Conservation (phyloP, 163 green algal species). For the Prototheca stagnorum region DNA sequence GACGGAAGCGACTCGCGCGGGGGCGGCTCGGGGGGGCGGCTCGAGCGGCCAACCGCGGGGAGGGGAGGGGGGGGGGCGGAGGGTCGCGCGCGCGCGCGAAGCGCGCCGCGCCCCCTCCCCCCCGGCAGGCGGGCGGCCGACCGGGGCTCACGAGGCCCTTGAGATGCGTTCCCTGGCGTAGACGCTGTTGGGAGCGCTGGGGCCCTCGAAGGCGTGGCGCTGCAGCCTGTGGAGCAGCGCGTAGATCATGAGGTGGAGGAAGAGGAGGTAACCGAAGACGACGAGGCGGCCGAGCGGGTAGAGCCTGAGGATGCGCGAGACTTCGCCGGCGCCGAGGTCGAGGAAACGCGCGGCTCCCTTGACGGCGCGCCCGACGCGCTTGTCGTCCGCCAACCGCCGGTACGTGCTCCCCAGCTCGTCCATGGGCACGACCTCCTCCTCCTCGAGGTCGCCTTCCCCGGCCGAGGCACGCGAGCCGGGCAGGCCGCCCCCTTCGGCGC, state of each 20-base stretch:
- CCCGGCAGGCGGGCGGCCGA: too few relatives aligned
- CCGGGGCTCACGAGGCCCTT: too few relatives aligned
- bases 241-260: constrained; percentile 64
- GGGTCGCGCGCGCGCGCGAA: too few relatives aligned
- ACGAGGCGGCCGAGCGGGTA: constrained; percentile 53
- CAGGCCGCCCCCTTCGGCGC: too few relatives aligned
- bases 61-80: too few relatives aligned
- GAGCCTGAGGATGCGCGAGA: constrained; percentile 40
- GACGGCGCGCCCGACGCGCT: not conserved
- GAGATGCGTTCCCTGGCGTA: too few relatives aligned
- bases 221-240: constrained; percentile 45
- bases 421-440: not conserved
- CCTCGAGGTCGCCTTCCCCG: not conserved
- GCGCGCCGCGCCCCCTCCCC: too few relatives aligned
- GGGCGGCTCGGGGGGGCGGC: too few relatives aligned
- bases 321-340: not conserved
- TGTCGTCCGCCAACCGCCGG: not conserved
- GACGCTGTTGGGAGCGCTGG: too few relatives aligned
- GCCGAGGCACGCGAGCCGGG: too few relatives aligned
- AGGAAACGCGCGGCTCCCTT: not conserved
- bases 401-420: not conserved
- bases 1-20: too few relatives aligned
- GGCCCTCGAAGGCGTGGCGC: constrained; percentile 7
- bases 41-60: too few relatives aligned
- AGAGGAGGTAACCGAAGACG: constrained; percentile 47